Evolutionary conservation across 306 rosid genomes (phyloP).

Genomic region (Carpinus fangiana): DNA sequence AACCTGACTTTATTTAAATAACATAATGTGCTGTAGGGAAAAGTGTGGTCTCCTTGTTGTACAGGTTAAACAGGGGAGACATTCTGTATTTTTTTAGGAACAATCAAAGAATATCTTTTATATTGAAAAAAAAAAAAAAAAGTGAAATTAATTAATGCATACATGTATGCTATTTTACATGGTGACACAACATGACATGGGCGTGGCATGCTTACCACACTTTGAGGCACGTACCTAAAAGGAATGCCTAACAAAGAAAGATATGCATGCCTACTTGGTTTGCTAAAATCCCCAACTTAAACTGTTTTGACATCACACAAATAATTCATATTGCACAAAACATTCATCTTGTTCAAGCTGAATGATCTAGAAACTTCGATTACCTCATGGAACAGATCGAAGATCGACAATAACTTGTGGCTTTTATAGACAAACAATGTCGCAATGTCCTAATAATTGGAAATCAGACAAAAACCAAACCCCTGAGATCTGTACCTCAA

Average conservation of each 20-base stretch:
- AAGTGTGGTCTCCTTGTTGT: conserved; percentile 3
- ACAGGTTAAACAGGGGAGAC: background rate
- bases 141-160: background rate
- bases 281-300: background rate
- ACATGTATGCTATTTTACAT: background rate
- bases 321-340: background rate
- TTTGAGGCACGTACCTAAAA: background rate
- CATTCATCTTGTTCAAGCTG: background rate
- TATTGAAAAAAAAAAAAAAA: background rate
- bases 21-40: background rate
- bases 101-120: background rate
- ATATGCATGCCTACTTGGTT: background rate
- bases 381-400: background rate
- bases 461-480: background rate
- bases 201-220: background rate
- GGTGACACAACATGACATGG: background rate
- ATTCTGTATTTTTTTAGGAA: background rate
- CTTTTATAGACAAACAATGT: background rate
- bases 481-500: background rate
- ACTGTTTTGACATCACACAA: background rate
- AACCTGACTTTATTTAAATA: background rate
- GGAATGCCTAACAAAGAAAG: background rate
- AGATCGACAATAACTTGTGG: background rate
- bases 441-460: background rate
- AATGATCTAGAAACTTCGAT: background rate